phyloP scores from a whole-genome alignment of 345 rosid species.

The Eucalyptus grandis region DNA sequence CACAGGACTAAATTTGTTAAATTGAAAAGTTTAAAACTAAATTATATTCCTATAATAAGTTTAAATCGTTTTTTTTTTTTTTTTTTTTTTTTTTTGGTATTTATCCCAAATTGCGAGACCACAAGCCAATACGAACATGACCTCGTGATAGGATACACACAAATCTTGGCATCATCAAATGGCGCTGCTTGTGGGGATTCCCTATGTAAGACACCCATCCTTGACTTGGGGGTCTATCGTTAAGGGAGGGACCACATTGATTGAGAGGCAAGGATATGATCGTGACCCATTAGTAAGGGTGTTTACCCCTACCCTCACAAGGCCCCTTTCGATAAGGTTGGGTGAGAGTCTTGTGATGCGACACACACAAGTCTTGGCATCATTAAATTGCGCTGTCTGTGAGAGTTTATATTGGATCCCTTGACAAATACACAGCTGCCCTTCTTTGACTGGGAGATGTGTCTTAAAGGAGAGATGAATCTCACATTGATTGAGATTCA shows the following conservation, averaged over 20 bases:
- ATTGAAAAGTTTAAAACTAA: too few species aligned
- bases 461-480: not conserved
- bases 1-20: rapidly evolving
- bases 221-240: not conserved
- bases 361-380: not conserved
- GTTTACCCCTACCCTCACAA: too few species aligned
- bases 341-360: not conserved
- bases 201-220: not conserved
- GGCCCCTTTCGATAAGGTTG: too few species aligned
- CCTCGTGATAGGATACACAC: not conserved
- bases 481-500: not conserved
- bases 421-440: too few species aligned
- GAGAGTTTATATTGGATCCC: too few species aligned
- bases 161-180: not conserved
- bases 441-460: not conserved
- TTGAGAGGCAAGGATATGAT: not conserved
- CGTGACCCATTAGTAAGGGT: not conserved
- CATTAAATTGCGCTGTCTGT: not conserved
- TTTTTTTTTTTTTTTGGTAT: too few species aligned
- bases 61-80: too few species aligned
- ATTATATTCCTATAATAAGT: too few species aligned
- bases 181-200: not conserved
- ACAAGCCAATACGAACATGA: not conserved
- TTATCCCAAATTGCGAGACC: not conserved
- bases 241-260: not conserved